A percentile compares a stretch with the other conserved stretches of the same genome.
Conservation (phyloP, 352 stramenopile species). For the Phytophthora syringae region DNA sequence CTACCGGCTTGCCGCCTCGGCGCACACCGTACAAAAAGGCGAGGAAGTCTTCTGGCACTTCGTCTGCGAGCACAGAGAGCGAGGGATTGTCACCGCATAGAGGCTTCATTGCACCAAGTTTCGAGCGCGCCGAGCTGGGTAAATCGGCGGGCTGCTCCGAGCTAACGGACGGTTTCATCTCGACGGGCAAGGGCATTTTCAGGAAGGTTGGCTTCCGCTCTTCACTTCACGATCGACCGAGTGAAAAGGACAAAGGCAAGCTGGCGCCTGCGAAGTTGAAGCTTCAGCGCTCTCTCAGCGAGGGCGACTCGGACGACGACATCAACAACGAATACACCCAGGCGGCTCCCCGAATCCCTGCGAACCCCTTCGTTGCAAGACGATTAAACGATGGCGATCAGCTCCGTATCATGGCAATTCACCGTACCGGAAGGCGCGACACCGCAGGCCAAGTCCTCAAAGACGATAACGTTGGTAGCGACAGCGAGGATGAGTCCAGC, state of each 20-base stretch:
- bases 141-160: conserved; percentile 60
- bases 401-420: conserved; percentile 85
- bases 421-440: conserved; percentile 68
- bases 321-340: conserved; percentile 79
- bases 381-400: conserved; percentile 83
- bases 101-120: conserved; percentile 45
- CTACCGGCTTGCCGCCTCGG: conserved; percentile 34
- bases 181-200: conserved; percentile 88
- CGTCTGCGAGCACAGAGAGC: conserved; percentile 50
- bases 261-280: conserved; percentile 36
- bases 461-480: conserved; percentile 41
- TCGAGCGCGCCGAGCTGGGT: conserved; percentile 54
- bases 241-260: conserved; percentile 44
- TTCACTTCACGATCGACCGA: conserved; percentile 43
- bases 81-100: conserved; percentile 50
- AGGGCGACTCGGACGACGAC: conserved; percentile 48
- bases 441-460: conserved; percentile 63
- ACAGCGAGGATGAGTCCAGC: conserved; percentile 68
- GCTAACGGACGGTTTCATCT: conserved; percentile 84
- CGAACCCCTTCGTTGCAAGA: conserved; percentile 85
- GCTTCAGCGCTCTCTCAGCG: conserved; percentile 40
- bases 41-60: conserved; percentile 62
- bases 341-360: conserved; percentile 69
- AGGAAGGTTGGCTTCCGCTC: conserved; percentile 78
- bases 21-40: conserved; percentile 43